phyloP scores from a whole-genome alignment of 805 yeast species.

The Starmerella floris region DNA sequence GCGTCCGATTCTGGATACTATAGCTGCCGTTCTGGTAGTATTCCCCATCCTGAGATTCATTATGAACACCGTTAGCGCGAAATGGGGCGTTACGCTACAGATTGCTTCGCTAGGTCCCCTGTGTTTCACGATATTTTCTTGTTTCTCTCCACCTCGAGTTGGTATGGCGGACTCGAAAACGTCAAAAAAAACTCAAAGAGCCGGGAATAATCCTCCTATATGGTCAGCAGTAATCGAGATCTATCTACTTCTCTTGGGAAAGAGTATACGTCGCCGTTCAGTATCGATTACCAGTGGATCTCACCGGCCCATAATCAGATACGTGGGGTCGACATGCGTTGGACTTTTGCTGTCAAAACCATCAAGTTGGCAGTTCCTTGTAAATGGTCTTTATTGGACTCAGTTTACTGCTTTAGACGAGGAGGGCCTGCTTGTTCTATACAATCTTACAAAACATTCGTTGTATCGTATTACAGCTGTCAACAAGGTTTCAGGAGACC shows the following conservation, averaged over 20 bases:
- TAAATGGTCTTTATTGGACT: conserved; percentile 11
- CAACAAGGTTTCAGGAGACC: background rate
- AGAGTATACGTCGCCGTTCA: background rate
- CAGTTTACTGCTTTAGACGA: conserved; percentile 7
- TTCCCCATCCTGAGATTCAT: background rate
- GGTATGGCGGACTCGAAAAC: background rate
- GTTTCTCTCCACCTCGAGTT: background rate
- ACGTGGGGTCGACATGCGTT: conserved; percentile 5
- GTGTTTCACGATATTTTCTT: background rate
- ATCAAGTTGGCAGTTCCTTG: background rate
- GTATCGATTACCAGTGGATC: background rate
- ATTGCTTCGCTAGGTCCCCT: background rate
- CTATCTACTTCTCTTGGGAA: background rate
- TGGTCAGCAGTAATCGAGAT: background rate
- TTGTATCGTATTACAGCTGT: conserved; percentile 3
- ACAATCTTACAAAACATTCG: conserved; percentile 5
- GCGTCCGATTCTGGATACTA: background rate
- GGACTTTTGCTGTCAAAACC: conserved; percentile 5
- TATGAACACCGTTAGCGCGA: background rate
- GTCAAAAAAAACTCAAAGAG: background rate
- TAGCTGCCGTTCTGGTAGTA: background rate
- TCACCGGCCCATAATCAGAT: background rate
- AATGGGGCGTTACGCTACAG: background rate
- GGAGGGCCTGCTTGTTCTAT: conserved; percentile 4
- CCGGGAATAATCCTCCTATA: background rate